Percentiles rank a stretch among this genome's conserved stretches.
Conservation (phyloP, 352 stramenopile species). For the Phytophthora palmivora region DNA sequence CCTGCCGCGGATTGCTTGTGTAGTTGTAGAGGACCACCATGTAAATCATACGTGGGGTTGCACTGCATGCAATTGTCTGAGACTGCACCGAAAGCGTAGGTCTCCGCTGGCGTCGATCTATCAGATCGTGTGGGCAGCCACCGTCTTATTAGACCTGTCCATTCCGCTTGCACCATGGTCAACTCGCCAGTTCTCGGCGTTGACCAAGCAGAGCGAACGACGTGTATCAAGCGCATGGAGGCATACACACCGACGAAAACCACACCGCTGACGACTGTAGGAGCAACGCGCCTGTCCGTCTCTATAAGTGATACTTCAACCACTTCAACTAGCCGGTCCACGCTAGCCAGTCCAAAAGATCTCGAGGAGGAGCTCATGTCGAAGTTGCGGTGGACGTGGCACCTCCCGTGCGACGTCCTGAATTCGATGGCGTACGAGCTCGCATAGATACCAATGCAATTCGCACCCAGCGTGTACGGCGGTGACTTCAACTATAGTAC, state of each 20-base stretch:
- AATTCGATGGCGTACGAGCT: slow-evolving; percentile 25
- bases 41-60: too few relatives aligned
- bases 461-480: slow-evolving; percentile 17
- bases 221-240: slow-evolving; percentile 6
- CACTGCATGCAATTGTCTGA: too few relatives aligned
- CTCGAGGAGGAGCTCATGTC: slow-evolving; percentile 15
- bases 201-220: slow-evolving; percentile 1
- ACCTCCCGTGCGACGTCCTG: slow-evolving; percentile 21
- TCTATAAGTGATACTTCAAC: slow-evolving; percentile 33
- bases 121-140: slow-evolving; percentile 27
- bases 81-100: too few relatives aligned
- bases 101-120: slow-evolving; percentile 6
- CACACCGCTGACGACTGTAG: slow-evolving; percentile 17
- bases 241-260: slow-evolving; percentile 9
- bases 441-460: not conserved
- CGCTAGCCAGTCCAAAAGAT: slow-evolving; percentile 36
- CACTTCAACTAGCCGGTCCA: slow-evolving; percentile 47
- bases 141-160: slow-evolving; percentile 34
- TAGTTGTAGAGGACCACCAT: too few relatives aligned
- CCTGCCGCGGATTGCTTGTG: too few relatives aligned
- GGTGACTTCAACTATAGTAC: not conserved
- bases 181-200: slow-evolving; percentile 26
- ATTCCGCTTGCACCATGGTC: slow-evolving; percentile 25
- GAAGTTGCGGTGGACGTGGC: slow-evolving; percentile 4
- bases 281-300: slow-evolving; percentile 34